Evolutionary conservation across 768 basidiomycete genomes (phyloP), one percentile per base, ranked within the genome.

Genomic region (Chalciporus chontae): DNA sequence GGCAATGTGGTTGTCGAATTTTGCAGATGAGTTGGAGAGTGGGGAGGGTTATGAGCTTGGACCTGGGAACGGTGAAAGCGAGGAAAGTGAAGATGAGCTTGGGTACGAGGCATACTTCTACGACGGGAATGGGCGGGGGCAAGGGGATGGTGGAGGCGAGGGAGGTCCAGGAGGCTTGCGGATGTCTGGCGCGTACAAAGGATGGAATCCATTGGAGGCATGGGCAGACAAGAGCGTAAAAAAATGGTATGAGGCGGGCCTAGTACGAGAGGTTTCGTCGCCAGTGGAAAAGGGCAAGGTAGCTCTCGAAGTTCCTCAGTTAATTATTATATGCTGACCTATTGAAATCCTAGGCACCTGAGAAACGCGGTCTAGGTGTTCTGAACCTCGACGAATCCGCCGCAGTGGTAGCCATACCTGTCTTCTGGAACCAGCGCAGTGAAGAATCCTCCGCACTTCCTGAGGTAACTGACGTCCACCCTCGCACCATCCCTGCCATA

Each of bases 161-260:
- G 77, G 79, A 10, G 85, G 88, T 19, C 68, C 77, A 9, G 82
- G 82, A 21, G 87, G 86, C 4, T 64, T 96, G 59, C 79, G 87
- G 38, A 70, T 94, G 58, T 78, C 79, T 4, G 94, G 92, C 26
- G 85, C 92, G 62, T 96, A 96, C 63, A 79, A 80, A 66, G 93
- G 94, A 6, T 96, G 93, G 94, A 89, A 77, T 64, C 88, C 93
- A 6, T 68, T 96, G 51, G 94, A 97, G 66, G 94, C 93, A 13
- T 90, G 87, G 87, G 94, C 91, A 42, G 94, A 96, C 70, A 77
- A 78, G 57, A 93, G 92, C 69, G 75, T 93, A 42, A 79, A 85
- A 64, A 82, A 83, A 64, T 97, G 94, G 94, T 81, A 85, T 47
- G 83, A 88, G 57, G 76, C 81, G 21, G 93, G 93, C 3, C 66